Conservation (phyloP, 2,329 filamentous ascomycete species). For the Hawksworthiomyces lignivorus region DNA sequence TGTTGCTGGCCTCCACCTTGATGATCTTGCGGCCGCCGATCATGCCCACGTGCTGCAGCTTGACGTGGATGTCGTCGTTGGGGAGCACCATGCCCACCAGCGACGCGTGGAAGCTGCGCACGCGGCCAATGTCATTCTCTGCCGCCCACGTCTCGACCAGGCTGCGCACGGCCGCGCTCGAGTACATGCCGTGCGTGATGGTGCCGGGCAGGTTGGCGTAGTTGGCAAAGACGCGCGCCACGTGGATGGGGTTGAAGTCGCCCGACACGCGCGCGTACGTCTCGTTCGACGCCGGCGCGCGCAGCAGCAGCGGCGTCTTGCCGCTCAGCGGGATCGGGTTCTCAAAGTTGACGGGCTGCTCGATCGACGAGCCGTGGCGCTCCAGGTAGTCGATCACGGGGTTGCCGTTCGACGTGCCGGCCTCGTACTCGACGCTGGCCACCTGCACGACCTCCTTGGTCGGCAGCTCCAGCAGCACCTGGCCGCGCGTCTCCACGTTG, state of each 20-base stretch:
- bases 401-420: slow-evolving; percentile 86
- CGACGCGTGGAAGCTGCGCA: slow-evolving; percentile 93
- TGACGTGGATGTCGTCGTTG: slow-evolving; percentile 91
- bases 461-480: slow-evolving; percentile 87
- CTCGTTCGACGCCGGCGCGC: slow-evolving; percentile 92
- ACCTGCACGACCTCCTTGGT: slow-evolving; percentile 97
- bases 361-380: slow-evolving; percentile 83
- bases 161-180: slow-evolving; percentile 89
- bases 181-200: slow-evolving; percentile 99
- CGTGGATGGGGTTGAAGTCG: slow-evolving; percentile 98
- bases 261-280: slow-evolving; percentile 96
- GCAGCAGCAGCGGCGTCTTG: slow-evolving; percentile 79
- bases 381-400: slow-evolving; percentile 94
- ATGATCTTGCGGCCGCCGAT: slow-evolving; percentile 97
- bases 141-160: slow-evolving; percentile 98
- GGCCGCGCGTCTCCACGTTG: slow-evolving; percentile 82
- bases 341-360: slow-evolving; percentile 95
- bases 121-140: slow-evolving; percentile 95
- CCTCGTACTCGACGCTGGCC: slow-evolving; percentile 92
- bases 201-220: slow-evolving; percentile 95
- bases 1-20: slow-evolving; percentile 94
- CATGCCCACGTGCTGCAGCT: slow-evolving; percentile 95
- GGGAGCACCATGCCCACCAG: slow-evolving; percentile 98
- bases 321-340: slow-evolving; percentile 94
- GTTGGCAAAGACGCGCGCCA: slow-evolving; percentile 90